Evolutionary conservation across 2,329 filamentous ascomycete genomes (phyloP), one percentile per base, ranked within the genome.

Genomic region (Pseudopyrenochaeta lycopersici): DNA sequence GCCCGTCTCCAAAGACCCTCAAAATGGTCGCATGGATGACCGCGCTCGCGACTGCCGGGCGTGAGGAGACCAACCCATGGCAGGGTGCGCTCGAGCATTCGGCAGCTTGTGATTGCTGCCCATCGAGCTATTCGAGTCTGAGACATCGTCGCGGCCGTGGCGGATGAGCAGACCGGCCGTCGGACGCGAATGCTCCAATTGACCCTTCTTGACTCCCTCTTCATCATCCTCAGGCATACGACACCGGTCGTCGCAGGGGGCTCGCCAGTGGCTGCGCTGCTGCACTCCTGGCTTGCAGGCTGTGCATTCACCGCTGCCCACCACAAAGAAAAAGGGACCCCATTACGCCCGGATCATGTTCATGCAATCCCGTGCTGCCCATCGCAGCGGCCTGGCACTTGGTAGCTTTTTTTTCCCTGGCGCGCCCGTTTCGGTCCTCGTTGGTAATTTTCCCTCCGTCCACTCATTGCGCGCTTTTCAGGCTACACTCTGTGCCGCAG

Each of bases 221-320:
- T 54, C 39, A 48, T 53, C 31, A 41, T 53, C 52, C 53, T 57
- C 53, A 70, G 62, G 58, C 67, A 65, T 61, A 54, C 31, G 56
- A 66, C 62, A 64, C 63, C 66, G 62, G 67, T 64, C 58, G 48
- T 43, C 27, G 45, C 58, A 56, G 55, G 63, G 67, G n/a, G 64
- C 51, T 48, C 50, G 58, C 52, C 46, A 56, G 64, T 66, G 62
- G 62, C 64, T 69, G 56, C 43, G 44, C 43, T 23, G 46, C 42
- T 30, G 52, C 48, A 31, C 47, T 46, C 53, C 44, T 57, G 46
- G 56, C 60, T 42, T 35, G 58, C 59, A 54, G 71, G 70, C 71
- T 72, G 70, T 74, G 71, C 70, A 63, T 68, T 68, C 68, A 68
- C 62, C 60, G 52, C 62, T 62, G 58, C 58, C 48, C 62, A 50